These are phyloP conservation scores for Chimonanthus salicifolius DNA, from an alignment of 164 flowering plant species.

Conservation along the genomic window DNA sequence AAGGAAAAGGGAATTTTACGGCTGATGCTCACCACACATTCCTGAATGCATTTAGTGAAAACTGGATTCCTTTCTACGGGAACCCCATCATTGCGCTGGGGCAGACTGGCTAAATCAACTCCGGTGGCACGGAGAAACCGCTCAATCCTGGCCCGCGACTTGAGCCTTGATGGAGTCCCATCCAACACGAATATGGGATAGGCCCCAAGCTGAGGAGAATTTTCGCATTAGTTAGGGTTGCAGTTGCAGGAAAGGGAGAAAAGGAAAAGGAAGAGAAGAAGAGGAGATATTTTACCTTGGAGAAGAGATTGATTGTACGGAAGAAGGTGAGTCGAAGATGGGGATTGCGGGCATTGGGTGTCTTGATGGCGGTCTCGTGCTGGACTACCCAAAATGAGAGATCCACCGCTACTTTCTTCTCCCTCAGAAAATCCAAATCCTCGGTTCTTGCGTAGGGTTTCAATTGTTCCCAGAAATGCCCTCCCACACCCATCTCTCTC, in stretches of 20 bases:
- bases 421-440: conserved; percentile 59
- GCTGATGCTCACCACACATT: conserved; percentile 64
- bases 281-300: conserved; percentile 45
- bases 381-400: conserved; percentile 90
- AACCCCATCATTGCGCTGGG: conserved; percentile 38
- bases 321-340: conserved; percentile 80
- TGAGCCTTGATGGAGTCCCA: conserved; percentile 76
- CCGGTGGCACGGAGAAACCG: conserved; percentile 55
- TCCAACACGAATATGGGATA: conserved; percentile 87
- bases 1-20: too few species aligned
- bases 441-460: conserved; percentile 70
- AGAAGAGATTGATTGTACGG: conserved; percentile 76
- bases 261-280: neutral
- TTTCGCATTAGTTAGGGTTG: neutral
- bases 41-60: conserved; percentile 59
- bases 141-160: conserved; percentile 56
- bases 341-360: conserved; percentile 43
- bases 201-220: conserved; percentile 68
- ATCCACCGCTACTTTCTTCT: conserved; percentile 86
- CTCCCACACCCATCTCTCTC: conserved; percentile 65
- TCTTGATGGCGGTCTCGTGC: conserved; percentile 65
- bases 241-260: neutral
- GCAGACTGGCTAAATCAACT: conserved; percentile 35
- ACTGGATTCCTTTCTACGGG: conserved; percentile 56
- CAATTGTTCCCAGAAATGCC: conserved; percentile 76